phyloP scores from a whole-genome alignment of 169 alveolate genomes.

The Plasmodium relictum region DNA sequence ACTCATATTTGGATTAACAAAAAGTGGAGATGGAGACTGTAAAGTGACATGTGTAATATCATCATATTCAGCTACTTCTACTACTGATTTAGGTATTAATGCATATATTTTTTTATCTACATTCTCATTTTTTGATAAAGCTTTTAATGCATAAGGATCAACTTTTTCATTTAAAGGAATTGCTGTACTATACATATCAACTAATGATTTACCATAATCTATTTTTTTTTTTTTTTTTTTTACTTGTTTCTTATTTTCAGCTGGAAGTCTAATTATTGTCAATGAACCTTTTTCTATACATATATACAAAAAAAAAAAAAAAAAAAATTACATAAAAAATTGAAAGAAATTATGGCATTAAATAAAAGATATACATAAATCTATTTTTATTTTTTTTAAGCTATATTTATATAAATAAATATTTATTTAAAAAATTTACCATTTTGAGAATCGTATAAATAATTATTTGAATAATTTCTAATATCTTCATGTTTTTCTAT shows the following conservation, averaged over 20 bases:
- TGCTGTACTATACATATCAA: constrained; percentile 76
- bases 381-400: too few relatives aligned
- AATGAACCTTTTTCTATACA: constrained; percentile 63
- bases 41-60: constrained; percentile 73
- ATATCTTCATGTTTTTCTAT: constrained; percentile 37
- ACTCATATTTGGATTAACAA: constrained; percentile 61
- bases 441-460: constrained; percentile 36
- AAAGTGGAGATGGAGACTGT: constrained; percentile 69
- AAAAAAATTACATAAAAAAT: not conserved
- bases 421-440: constrained; percentile 14
- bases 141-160: constrained; percentile 69
- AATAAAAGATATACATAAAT: too few relatives aligned
- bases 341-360: not conserved
- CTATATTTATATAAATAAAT: not conserved
- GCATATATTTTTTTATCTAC: constrained; percentile 61
- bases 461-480: constrained; percentile 22
- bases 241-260: constrained; percentile 74
- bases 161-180: constrained; percentile 59
- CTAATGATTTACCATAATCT: constrained; percentile 44
- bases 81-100: constrained; percentile 77
- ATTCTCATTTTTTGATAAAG: constrained; percentile 47
- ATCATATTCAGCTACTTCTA: constrained; percentile 54
- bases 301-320: not conserved
- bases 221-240: constrained; percentile 55
- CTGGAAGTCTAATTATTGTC: constrained; percentile 66